A percentile compares a stretch with the other conserved stretches of the same genome.
These are phyloP conservation scores for Excoecaria cochinchinensis DNA, from an alignment of 345 rosid genomes.

Conservation along the genomic window DNA sequence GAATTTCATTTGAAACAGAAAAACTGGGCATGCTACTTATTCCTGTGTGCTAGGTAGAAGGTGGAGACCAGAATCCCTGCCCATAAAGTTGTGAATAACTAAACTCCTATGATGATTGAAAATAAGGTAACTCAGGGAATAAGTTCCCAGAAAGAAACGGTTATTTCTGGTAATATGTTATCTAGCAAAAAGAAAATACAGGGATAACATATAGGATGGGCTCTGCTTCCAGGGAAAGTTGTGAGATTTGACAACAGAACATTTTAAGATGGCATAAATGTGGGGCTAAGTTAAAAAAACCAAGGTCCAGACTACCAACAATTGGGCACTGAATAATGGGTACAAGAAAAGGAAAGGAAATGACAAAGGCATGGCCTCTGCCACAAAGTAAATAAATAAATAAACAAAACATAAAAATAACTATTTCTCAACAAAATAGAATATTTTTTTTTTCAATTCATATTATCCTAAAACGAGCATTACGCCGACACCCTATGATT, in stretches of 20 bases:
- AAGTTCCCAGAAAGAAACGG: not conserved
- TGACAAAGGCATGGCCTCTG: not conserved
- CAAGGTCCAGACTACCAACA: not conserved
- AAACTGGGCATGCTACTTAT: not conserved
- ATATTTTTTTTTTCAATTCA: not conserved
- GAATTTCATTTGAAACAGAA: not conserved
- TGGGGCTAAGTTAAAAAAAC: not conserved
- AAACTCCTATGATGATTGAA: not conserved
- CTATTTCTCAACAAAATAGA: not conserved
- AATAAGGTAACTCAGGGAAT: not conserved
- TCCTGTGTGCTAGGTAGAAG: not conserved
- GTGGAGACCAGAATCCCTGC: not conserved
- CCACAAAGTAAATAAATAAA: not conserved
- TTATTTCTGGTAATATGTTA: not conserved
- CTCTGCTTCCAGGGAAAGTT: not conserved
- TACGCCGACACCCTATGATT: not conserved
- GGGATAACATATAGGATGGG: not conserved
- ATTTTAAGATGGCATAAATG: not conserved
- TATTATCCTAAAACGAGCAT: not conserved
- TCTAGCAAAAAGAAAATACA: not conserved
- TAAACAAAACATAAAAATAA: not conserved
- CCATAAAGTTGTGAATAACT: not conserved
- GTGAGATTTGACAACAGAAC: not conserved
- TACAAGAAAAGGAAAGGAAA: not conserved
- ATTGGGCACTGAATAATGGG: not conserved